Conservation (phyloP, 352 stramenopile species). For the Aphanomyces invadans region DNA sequence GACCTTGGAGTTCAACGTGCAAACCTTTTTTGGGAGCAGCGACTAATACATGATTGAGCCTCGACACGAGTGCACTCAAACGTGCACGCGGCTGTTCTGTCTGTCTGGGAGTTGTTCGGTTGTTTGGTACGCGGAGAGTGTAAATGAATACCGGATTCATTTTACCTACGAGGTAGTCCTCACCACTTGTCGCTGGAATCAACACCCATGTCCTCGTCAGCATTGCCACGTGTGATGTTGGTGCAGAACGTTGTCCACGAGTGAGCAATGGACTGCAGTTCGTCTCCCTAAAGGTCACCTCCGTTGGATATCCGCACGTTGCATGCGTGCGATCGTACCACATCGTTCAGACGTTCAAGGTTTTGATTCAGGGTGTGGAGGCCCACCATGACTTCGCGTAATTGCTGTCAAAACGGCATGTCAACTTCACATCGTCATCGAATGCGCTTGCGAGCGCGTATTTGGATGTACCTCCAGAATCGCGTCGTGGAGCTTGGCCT, state of each 20-base stretch:
- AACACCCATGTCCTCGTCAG: neutral
- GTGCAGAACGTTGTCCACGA: conserved; percentile 21
- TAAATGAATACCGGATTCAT: too few species aligned
- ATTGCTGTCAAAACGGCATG: neutral
- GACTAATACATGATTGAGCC: neutral
- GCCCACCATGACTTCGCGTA: conserved; percentile 16
- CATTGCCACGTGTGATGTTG: neutral
- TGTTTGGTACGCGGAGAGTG: too few species aligned
- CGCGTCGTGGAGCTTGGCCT: conserved; percentile 19
- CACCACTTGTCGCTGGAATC: neutral
- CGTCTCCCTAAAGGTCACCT: conserved; percentile 19
- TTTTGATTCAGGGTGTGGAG: conserved; percentile 23
- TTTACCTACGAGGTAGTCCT: too few species aligned
- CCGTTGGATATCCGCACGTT: too few species aligned
- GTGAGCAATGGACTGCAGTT: conserved; percentile 14
- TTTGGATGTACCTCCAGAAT: conserved; percentile 16
- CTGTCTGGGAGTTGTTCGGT: too few species aligned
- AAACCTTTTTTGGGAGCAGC: conserved; percentile 16
- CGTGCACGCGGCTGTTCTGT: too few species aligned
- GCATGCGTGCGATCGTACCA: too few species aligned
- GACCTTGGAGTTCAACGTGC: conserved; percentile 74
- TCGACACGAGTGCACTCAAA: neutral
- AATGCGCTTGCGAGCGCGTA: neutral
- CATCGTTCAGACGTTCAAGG: conserved; percentile 23
- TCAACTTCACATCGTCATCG: too few species aligned